These are phyloP conservation scores for Ceratocystis diversiconidia DNA, from an alignment of 2,329 filamentous ascomycete species.

Conservation along the genomic window DNA sequence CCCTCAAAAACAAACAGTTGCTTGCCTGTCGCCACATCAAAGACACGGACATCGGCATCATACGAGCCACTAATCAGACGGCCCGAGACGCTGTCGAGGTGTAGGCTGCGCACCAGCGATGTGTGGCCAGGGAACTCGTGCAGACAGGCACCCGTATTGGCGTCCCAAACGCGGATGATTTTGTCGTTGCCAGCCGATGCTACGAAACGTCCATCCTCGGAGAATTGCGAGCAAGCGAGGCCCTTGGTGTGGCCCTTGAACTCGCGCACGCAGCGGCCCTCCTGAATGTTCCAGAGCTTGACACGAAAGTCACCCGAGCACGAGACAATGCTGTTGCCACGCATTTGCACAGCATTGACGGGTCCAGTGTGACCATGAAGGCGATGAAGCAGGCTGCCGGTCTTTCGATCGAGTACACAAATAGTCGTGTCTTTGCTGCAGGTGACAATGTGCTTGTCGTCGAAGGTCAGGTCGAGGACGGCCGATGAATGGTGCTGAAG, in stretches of 20 bases:
- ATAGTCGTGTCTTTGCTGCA: slow-evolving; percentile 94
- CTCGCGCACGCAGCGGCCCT: slow-evolving; percentile 76
- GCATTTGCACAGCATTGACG: slow-evolving; percentile 91
- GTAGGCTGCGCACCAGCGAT: slow-evolving; percentile 74
- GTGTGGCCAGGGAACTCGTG: slow-evolving; percentile 70
- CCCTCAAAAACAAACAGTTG: slow-evolving; percentile 75
- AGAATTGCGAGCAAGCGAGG: slow-evolving; percentile 90
- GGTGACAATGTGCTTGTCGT: slow-evolving; percentile 83
- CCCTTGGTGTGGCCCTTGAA: slow-evolving; percentile 85
- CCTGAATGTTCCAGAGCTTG: slow-evolving; percentile 89
- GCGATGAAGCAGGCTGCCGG: slow-evolving; percentile 60
- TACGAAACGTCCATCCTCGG: slow-evolving; percentile 83
- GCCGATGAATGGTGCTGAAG: slow-evolving; percentile 70
- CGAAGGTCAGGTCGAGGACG: slow-evolving; percentile 86
- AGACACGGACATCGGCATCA: slow-evolving; percentile 90
- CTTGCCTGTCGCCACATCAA: slow-evolving; percentile 67
- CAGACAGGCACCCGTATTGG: slow-evolving; percentile 72
- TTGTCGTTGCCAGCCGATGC: slow-evolving; percentile 92
- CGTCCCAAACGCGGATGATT: slow-evolving; percentile 91
- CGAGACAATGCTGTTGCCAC: slow-evolving; percentile 81
- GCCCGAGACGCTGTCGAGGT: slow-evolving; percentile 75
- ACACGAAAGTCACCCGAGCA: slow-evolving; percentile 88
- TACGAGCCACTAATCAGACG: slow-evolving; percentile 86
- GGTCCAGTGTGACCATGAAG: slow-evolving; percentile 78
- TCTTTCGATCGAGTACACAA: slow-evolving; percentile 82